These are phyloP conservation scores for Crucibulum laeve DNA, from an alignment of 768 basidiomycete genomes.

Conservation along the genomic window DNA sequence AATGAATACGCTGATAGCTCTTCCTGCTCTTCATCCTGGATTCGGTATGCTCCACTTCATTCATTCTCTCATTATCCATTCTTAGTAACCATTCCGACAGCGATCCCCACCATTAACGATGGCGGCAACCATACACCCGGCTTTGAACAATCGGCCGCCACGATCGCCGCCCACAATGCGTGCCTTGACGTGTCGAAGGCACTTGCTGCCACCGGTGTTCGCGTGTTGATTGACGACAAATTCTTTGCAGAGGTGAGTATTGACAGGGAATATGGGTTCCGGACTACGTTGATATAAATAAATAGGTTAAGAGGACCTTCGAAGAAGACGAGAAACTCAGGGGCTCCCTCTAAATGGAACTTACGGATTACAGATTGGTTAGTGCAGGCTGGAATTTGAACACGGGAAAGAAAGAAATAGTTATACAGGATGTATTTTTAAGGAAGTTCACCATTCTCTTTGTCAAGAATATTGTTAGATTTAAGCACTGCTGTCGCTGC, in stretches of 20 bases:
- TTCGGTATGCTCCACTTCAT: constrained; percentile 42
- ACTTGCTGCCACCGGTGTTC: constrained; percentile 64
- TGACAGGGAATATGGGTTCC: background rate
- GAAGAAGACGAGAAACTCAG: constrained; percentile 32
- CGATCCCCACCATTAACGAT: constrained; percentile 66
- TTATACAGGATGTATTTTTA: too few relatives aligned
- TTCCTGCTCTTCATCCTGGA: constrained; percentile 73
- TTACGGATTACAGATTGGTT: background rate
- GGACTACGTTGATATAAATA: background rate
- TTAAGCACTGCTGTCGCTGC: too few relatives aligned
- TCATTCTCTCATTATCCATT: background rate
- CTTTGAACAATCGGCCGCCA: constrained; percentile 63
- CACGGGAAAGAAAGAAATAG: too few relatives aligned
- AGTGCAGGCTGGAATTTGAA: background rate
- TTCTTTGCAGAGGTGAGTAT: constrained; percentile 53
- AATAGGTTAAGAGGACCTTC: constrained; percentile 45
- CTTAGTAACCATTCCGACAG: constrained; percentile 25
- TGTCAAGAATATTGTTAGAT: too few relatives aligned
- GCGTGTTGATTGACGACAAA: constrained; percentile 62
- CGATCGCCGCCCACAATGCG: constrained; percentile 57
- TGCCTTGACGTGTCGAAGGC: constrained; percentile 67
- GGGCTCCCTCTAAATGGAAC: background rate
- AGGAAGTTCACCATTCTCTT: too few relatives aligned
- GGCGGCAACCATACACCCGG: constrained; percentile 78
- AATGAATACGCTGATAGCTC: constrained; percentile 20